Evolutionary conservation across 2,329 filamentous ascomycete genomes (phyloP).

Genomic region (Sporothrix pseudoabietina): DNA sequence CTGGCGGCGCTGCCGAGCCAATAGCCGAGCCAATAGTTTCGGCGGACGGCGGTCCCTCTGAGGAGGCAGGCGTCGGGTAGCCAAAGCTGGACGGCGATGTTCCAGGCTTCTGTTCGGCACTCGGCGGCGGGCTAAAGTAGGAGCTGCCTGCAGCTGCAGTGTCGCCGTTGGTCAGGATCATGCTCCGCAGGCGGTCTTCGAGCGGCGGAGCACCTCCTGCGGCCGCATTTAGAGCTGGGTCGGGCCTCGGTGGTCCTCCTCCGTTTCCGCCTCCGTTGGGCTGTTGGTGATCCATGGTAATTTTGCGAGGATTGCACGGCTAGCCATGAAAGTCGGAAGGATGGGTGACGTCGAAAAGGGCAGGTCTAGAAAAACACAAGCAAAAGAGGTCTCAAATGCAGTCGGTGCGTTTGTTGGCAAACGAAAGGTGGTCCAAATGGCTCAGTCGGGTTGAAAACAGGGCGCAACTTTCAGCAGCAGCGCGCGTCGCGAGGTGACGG

Average conservation of each 20-base stretch:
- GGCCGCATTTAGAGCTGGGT: background rate
- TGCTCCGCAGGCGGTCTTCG: slow-evolving; percentile 36
- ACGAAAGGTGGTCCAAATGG: background rate
- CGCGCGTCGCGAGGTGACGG: slow-evolving; percentile 22
- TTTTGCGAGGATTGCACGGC: background rate
- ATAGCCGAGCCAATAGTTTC: background rate
- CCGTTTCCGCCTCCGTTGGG: slow-evolving; percentile 25
- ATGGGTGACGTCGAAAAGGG: background rate
- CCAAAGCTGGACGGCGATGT: background rate
- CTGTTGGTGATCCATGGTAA: slow-evolving; percentile 30
- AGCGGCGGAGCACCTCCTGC: slow-evolving; percentile 29
- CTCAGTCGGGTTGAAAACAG: background rate
- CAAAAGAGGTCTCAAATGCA: background rate
- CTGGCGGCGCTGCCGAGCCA: slow-evolving; percentile 20
- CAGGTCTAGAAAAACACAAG: background rate
- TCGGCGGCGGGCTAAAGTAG: background rate
- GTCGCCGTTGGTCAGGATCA: slow-evolving; percentile 36
- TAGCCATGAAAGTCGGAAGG: slow-evolving; percentile 30
- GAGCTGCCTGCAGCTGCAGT: background rate
- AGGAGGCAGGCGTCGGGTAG: background rate
- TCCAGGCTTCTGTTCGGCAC: background rate
- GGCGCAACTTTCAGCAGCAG: background rate
- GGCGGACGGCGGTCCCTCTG: background rate
- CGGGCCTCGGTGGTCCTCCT: background rate
- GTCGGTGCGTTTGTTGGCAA: background rate